Conservation (phyloP, 31 red algal genomes). For the Asparagopsis taxiformis region DNA sequence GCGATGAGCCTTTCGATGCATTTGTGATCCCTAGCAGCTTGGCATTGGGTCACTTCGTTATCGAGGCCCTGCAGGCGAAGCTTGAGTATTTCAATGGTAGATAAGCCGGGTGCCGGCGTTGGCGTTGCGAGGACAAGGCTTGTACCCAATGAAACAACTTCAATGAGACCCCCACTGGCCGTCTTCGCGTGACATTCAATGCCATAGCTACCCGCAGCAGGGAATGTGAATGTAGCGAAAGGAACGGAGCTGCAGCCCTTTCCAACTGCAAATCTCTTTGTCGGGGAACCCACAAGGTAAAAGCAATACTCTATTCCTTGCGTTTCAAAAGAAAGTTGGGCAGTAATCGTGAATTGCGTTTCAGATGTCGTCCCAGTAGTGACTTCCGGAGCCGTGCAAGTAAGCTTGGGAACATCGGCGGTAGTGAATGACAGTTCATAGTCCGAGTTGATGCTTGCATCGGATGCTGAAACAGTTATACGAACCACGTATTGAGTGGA, state of each 20-base stretch:
- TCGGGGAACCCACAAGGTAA: slow-evolving; percentile 9
- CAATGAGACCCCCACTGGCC: slow-evolving; percentile 16
- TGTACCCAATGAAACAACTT: slow-evolving; percentile 11
- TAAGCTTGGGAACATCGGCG: slow-evolving; percentile 19
- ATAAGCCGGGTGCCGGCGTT: slow-evolving; percentile 10
- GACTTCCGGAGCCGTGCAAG: slow-evolving; percentile 24
- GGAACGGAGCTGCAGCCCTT: slow-evolving; percentile 51
- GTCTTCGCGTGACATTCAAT: slow-evolving; percentile 42
- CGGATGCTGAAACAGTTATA: slow-evolving; percentile 10
- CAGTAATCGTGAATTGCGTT: slow-evolving; percentile 27
- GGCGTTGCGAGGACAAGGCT: slow-evolving; percentile 17
- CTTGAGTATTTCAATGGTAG: slow-evolving; percentile 15
- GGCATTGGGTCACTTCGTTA: slow-evolving; percentile 20
- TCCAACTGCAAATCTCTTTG: slow-evolving; percentile 29
- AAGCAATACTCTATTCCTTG: slow-evolving; percentile 55
- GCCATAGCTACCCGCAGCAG: slow-evolving; percentile 15
- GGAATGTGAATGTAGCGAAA: slow-evolving; percentile 38
- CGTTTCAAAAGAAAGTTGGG: slow-evolving; percentile 42
- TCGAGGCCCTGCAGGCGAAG: slow-evolving; percentile 15
- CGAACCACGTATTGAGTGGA: slow-evolving; percentile 27
- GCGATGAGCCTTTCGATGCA: slow-evolving; percentile 35
- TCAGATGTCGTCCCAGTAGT: slow-evolving; percentile 33
- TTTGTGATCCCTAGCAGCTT: slow-evolving; percentile 32
- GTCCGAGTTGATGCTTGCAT: slow-evolving; percentile 7
- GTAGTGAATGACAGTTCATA: slow-evolving; percentile 42